These are phyloP conservation scores for Taphrina flavorubra DNA, from an alignment of 1,139 yeast species.

Conservation along the genomic window DNA sequence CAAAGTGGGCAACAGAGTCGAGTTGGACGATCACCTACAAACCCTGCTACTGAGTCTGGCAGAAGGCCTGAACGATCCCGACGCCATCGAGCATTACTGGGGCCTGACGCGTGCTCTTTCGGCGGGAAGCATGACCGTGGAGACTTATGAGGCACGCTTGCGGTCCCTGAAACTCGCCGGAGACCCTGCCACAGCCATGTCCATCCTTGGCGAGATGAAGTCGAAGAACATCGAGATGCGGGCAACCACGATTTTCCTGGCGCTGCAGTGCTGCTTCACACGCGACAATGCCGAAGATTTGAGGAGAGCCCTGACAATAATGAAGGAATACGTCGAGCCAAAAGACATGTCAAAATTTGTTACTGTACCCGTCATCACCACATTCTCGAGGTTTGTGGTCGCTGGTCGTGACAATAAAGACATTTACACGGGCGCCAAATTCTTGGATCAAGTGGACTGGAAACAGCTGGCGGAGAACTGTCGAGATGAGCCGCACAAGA, in stretches of 20 bases:
- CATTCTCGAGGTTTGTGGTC: slow-evolving; percentile 4
- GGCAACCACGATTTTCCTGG: not conserved
- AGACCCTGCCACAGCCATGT: slow-evolving; percentile 1
- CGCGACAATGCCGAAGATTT: not conserved
- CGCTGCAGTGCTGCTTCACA: slow-evolving; percentile 7
- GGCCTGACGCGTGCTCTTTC: not conserved
- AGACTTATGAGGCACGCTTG: slow-evolving; percentile 17
- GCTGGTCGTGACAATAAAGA: not conserved
- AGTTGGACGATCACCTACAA: not conserved
- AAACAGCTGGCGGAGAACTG: not conserved
- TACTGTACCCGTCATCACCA: slow-evolving; percentile 11
- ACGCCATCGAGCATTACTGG: slow-evolving; percentile 17
- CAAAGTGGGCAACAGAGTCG: slow-evolving; percentile 9
- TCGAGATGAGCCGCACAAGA: slow-evolving; percentile 5
- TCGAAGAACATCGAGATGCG: not conserved
- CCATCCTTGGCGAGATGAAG: slow-evolving; percentile 12
- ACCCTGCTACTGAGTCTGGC: slow-evolving; percentile 11
- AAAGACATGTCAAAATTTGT: not conserved
- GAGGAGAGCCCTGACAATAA: not conserved
- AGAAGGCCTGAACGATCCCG: not conserved
- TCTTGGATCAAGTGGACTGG: slow-evolving; percentile 13
- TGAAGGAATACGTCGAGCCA: not conserved
- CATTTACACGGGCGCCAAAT: not conserved
- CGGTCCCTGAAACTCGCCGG: slow-evolving; percentile 1
- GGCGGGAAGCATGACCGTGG: not conserved